Evolutionary conservation across 371 early-diverging fungal genomes (phyloP).

Genomic region (Rhizomucor miehei): DNA sequence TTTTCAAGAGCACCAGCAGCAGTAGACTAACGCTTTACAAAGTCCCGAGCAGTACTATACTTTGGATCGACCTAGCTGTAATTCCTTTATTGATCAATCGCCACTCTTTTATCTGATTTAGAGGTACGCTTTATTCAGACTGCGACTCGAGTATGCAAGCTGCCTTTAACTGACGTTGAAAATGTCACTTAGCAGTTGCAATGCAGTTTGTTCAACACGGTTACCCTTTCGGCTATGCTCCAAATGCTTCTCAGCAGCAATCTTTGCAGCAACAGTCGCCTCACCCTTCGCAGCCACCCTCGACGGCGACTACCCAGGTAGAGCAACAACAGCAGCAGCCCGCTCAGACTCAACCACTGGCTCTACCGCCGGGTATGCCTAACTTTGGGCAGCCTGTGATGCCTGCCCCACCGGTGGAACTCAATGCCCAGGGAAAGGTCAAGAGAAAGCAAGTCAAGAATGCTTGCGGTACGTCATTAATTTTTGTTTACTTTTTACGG

Average conservation of each 20-base stretch:
- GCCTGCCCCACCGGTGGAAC: slow-evolving; percentile 11
- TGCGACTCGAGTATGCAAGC: too few species aligned
- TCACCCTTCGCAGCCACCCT: slow-evolving; percentile 15
- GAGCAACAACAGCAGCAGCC: slow-evolving; percentile 15
- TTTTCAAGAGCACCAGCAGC: too few species aligned
- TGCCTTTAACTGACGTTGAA: too few species aligned
- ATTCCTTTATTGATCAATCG: too few species aligned
- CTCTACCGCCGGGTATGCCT: not conserved
- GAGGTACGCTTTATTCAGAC: too few species aligned
- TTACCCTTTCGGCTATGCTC: slow-evolving; percentile 13
- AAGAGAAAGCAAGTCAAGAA: slow-evolving; percentile 71
- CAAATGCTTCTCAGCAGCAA: too few species aligned
- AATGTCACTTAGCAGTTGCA: not conserved
- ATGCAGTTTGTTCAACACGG: slow-evolving; percentile 36
- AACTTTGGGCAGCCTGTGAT: slow-evolving; percentile 10
- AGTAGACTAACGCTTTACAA: too few species aligned
- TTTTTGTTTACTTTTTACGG: not conserved
- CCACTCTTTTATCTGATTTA: too few species aligned
- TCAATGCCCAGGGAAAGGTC: slow-evolving; percentile 2
- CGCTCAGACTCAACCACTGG: slow-evolving; percentile 7
- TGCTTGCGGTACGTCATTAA: slow-evolving; percentile 19
- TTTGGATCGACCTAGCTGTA: too few species aligned
- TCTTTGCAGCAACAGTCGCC: slow-evolving; percentile 8
- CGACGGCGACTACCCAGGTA: slow-evolving; percentile 7
- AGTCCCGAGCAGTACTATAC: too few species aligned